Conservation (phyloP, 83 land plant genomes). For the Picea abies region DNA sequence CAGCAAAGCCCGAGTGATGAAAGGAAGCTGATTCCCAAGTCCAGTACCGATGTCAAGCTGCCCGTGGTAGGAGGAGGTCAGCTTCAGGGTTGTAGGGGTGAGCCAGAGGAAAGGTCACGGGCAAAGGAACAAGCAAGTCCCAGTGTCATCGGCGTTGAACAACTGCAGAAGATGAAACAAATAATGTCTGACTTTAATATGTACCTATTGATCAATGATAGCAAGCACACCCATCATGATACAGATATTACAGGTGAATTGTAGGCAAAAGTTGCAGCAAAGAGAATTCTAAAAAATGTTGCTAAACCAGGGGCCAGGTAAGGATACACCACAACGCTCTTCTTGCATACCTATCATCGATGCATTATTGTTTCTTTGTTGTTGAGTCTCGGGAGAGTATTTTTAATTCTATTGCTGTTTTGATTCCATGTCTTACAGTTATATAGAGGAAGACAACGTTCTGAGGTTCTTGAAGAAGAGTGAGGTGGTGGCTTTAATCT, state of each 20-base stretch:
- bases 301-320: slow-evolving; percentile 46
- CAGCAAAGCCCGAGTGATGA: too few species aligned
- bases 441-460: slow-evolving; percentile 44
- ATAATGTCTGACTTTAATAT: slow-evolving; percentile 51
- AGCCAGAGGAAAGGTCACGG: too few species aligned
- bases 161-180: slow-evolving; percentile 35
- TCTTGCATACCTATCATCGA: background rate
- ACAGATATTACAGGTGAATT: slow-evolving; percentile 45
- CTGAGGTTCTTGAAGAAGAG: slow-evolving; percentile 41
- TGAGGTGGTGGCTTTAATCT: slow-evolving; percentile 34
- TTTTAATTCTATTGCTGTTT: background rate
- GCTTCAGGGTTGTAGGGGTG: too few species aligned
- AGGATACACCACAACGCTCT: slow-evolving; percentile 2
- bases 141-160: slow-evolving; percentile 27
- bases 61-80: too few species aligned
- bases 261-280: slow-evolving; percentile 57
- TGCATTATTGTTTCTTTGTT: slow-evolving; percentile 25
- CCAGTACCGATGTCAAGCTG: too few species aligned
- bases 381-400: background rate
- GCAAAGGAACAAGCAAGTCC: background rate
- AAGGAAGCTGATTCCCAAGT: too few species aligned
- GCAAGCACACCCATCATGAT: slow-evolving; percentile 26
- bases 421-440: slow-evolving; percentile 20
- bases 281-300: slow-evolving; percentile 51
- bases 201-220: slow-evolving; percentile 36